Percentiles rank a stretch among this genome's conserved stretches.
phyloP scores from a whole-genome alignment of 2,329 filamentous ascomycete species.

The Fusarium austroafricanum region DNA sequence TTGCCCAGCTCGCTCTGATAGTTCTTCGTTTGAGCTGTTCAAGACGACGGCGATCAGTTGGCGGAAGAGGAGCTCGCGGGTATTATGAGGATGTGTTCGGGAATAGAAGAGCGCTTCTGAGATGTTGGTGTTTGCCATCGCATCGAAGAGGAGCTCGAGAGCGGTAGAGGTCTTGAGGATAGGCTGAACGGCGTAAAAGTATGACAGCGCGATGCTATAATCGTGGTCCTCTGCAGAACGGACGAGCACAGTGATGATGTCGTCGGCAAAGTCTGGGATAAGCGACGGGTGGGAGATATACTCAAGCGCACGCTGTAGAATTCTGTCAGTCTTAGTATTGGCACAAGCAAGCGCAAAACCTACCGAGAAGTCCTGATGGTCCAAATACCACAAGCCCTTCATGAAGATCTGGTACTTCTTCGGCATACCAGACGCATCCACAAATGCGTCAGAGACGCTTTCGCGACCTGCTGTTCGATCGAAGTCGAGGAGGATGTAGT shows the following conservation, averaged over 20 bases:
- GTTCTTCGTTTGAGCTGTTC: slow-evolving; percentile 53
- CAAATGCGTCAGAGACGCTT: slow-evolving; percentile 67
- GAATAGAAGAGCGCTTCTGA: slow-evolving; percentile 80
- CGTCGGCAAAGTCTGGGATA: slow-evolving; percentile 83
- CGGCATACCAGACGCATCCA: slow-evolving; percentile 73
- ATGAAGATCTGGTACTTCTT: slow-evolving; percentile 83
- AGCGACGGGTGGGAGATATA: slow-evolving; percentile 83
- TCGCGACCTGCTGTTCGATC: slow-evolving; percentile 64
- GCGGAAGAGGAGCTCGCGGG: slow-evolving; percentile 74
- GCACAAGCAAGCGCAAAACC: not conserved
- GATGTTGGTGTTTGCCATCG: slow-evolving; percentile 74
- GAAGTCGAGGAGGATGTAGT: slow-evolving; percentile 84
- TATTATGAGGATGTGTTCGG: slow-evolving; percentile 70
- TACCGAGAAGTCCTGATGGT: slow-evolving; percentile 76
- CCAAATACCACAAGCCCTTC: slow-evolving; percentile 84
- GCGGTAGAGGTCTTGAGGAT: slow-evolving; percentile 73
- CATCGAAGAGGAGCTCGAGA: slow-evolving; percentile 74
- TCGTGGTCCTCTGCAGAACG: slow-evolving; percentile 69
- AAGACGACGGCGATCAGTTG: slow-evolving; percentile 72
- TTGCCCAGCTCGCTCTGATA: slow-evolving; percentile 71
- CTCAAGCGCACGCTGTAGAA: slow-evolving; percentile 71
- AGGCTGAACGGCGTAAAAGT: slow-evolving; percentile 81
- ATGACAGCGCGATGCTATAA: slow-evolving; percentile 76
- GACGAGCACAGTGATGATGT: slow-evolving; percentile 78
- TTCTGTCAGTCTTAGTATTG: not conserved